Conservation (phyloP, 139 green algal species). For the Marvania coccoides region DNA sequence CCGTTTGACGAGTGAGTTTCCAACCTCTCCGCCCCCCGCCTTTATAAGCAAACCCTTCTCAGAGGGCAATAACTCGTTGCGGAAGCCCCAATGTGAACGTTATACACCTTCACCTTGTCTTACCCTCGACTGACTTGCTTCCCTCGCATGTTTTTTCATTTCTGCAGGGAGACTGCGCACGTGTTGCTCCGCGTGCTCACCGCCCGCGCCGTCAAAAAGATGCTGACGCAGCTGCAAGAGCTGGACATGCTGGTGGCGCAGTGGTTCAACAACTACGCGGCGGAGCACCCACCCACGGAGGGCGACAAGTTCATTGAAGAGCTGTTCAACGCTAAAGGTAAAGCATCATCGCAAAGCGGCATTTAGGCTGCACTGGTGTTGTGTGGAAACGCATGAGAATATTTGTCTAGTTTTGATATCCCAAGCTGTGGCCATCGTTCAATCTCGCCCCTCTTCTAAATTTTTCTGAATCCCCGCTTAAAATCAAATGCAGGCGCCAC, state of each 20-base stretch:
- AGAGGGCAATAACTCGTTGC: too few relatives aligned
- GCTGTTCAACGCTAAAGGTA: not conserved
- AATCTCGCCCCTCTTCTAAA: too few relatives aligned
- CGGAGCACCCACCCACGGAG: slow-evolving; percentile 11
- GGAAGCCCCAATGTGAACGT: not conserved
- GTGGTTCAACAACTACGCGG: slow-evolving; percentile 27
- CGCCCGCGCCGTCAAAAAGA: slow-evolving; percentile 8
- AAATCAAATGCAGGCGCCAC: too few relatives aligned
- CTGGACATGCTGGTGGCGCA: slow-evolving; percentile 20
- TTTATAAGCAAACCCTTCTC: too few relatives aligned
- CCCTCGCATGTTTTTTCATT: not conserved
- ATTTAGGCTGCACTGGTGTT: too few relatives aligned
- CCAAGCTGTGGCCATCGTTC: too few relatives aligned
- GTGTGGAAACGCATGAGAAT: too few relatives aligned
- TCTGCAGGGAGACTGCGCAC: slow-evolving; percentile 14
- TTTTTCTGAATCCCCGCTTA: too few relatives aligned
- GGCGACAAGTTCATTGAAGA: slow-evolving; percentile 34
- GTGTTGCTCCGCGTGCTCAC: slow-evolving; percentile 25
- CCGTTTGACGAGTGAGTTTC: slow-evolving; percentile 16
- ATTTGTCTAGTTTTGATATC: too few relatives aligned
- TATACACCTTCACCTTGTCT: not conserved
- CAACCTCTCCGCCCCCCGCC: not conserved
- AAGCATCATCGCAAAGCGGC: too few relatives aligned
- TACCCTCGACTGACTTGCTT: not conserved
- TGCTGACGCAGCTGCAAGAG: slow-evolving; percentile 21